Base-by-base conservation (phyloP, 2,329 filamentous ascomycete species). In the Alternaria conjuncta region DNA sequence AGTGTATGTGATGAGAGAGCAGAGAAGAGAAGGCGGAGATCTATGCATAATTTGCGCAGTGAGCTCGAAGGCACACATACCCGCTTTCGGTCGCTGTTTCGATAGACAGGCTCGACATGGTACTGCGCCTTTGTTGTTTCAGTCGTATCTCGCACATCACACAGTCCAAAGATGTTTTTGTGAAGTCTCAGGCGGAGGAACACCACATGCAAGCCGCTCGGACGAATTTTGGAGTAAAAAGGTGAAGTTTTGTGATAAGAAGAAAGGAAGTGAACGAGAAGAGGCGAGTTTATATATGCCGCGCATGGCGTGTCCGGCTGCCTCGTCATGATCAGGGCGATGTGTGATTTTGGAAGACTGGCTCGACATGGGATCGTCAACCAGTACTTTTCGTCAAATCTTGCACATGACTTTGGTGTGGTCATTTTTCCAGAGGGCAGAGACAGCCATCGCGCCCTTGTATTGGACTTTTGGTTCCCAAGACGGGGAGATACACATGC, bases 401-500 rank as follows among this genome's bases (percentile, higher is more conserved):
- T n/a, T n/a, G n/a, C n/a, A n/a, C n/a, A n/a, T n/a, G n/a, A n/a
- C n/a, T n/a, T n/a, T n/a, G n/a, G n/a, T n/a, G n/a, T n/a, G n/a
- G n/a, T n/a, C n/a, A n/a, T n/a, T n/a, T n/a, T n/a, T n/a, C n/a
- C n/a, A n/a, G n/a, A n/a, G n/a, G n/a, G n/a, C n/a, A n/a, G 13
- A 32, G 30, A 15, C 13, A 15, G 13, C 30, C 30, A 32, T 32
- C 6, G 30, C 30, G 13, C 13, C 13, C 30, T 15, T 15, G 13
- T 32, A 32, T 15, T 15, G 30, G 6, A 15, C 1, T 15, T 32
- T 15, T 32, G 30, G 2, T 32, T 32, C 30, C 30, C 13, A 15
- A 15, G 2, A 15, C 6, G 1, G 7, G 2, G 30, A 32, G 6
- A 32, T 4, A 2, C 0, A 4, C 9, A 1, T 32, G 13, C 7